phyloP scores from a whole-genome alignment of 108 stramenopile genomes.

The Stephanodiscus minutulus region DNA sequence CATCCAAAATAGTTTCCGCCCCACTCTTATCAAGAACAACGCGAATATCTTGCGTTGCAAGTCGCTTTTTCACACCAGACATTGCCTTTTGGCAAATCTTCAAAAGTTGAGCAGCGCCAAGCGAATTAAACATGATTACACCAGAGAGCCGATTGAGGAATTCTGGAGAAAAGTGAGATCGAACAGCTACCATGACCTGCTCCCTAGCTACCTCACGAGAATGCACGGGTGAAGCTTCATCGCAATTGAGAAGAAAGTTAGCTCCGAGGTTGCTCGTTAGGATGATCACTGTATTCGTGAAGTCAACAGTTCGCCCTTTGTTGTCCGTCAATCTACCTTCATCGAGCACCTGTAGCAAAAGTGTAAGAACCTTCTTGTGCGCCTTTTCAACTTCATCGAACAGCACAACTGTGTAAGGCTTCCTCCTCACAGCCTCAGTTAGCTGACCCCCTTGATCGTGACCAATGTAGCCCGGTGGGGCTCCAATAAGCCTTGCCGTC shows the following conservation, averaged over 20 bases:
- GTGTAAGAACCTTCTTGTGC: conserved; percentile 91
- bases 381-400: conserved; percentile 99
- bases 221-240: conserved; percentile 39
- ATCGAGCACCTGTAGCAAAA: conserved; percentile 92
- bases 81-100: conserved; percentile 85
- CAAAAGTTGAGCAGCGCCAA: conserved; percentile 77
- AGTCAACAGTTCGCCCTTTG: conserved; percentile 95
- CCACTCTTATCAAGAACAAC: conserved; percentile 78
- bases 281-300: conserved; percentile 95
- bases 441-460: conserved; percentile 97
- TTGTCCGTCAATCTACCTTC: conserved; percentile 96
- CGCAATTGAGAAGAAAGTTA: conserved; percentile 64
- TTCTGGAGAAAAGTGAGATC: conserved; percentile 86
- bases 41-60: conserved; percentile 60
- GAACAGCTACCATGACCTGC: conserved; percentile 80
- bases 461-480: conserved; percentile 93
- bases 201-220: conserved; percentile 50
- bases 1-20: conserved; percentile 70
- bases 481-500: conserved; percentile 80
- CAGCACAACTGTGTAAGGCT: conserved; percentile 93
- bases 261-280: conserved; percentile 95
- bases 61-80: conserved; percentile 66
- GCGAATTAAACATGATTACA: conserved; percentile 90
- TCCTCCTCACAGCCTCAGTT: conserved; percentile 93
- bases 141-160: conserved; percentile 96